Evolutionary conservation across 2,329 filamentous ascomycete genomes (phyloP), one percentile per base, ranked within the genome.

Genomic region (Nigrospora osmanthi): DNA sequence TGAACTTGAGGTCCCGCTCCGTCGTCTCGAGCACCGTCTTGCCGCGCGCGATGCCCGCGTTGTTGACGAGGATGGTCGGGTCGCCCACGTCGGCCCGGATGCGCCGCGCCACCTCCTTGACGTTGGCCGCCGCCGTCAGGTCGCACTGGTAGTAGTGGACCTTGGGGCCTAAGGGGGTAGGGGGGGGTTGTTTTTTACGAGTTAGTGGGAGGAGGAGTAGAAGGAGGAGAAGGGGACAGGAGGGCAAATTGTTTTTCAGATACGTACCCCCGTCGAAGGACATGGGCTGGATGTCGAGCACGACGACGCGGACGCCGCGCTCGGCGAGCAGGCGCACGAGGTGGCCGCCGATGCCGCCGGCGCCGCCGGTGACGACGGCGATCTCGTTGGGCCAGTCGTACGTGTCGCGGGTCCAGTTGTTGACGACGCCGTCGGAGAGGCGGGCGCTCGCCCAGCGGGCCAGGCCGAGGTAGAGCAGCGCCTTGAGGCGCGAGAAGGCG

Each of bases 331-430:
- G 61, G 51, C 73, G 71, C 13, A 85, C 84, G 3, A 88, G 72
- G 34, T 75, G 66, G 16, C 75, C 78, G 13, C 87, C 87, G 55
- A 91, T 89, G 0, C 87, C 87, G 45, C 79, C 78, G 36, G 82
- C 80, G 9, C 87, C 87, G 9, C 87, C 86, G 0, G 87, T 90
- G 16, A 90, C 73, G 37, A 89, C 68, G 3, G 87, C 81, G 42
- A 89, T 72, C 65, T 89, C 85, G 42, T 72, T 74, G 17, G 70
- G 65, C 83, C 85, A 89, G 58, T 80, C 72, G 63, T 83, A 85
- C 35, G 58, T 64, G 54, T 80, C 78, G 11, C 53, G 58, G 2
- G 58, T 67, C 68, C 72, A 78, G 57, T 73, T 74, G 58, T 75
- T 71, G 45, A 69, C 51, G 2, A 66, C 66, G 2, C 71, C 65